Evolutionary conservation across 1,284 basidiomycete species (phyloP).

Genomic region (Vanrija pseudolonga): DNA sequence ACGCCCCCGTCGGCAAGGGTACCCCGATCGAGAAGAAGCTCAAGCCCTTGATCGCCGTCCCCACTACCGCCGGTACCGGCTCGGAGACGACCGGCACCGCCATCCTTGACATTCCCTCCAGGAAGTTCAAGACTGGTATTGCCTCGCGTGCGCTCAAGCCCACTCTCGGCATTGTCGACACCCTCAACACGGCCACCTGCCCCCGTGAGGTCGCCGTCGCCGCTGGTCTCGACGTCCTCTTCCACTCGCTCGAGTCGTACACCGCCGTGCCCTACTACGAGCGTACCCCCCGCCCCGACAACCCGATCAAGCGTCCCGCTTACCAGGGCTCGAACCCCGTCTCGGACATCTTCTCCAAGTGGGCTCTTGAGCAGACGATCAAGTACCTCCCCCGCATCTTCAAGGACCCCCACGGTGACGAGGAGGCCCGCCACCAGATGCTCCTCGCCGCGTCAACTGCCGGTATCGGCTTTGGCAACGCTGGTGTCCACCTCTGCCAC

Average conservation of each 20-base stretch:
- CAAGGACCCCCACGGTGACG: conserved; percentile 66
- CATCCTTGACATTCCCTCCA: conserved; percentile 79
- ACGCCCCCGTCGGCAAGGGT: conserved; percentile 92
- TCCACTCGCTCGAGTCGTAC: conserved; percentile 83
- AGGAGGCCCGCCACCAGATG: conserved; percentile 86
- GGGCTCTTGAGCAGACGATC: conserved; percentile 88
- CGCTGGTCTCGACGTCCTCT: conserved; percentile 86
- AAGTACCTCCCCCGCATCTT: conserved; percentile 85
- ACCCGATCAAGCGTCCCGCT: conserved; percentile 77
- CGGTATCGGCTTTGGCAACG: conserved; percentile 94
- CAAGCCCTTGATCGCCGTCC: conserved; percentile 84
- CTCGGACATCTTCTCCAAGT: conserved; percentile 91
- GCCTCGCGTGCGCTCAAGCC: conserved; percentile 88
- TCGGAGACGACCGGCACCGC: conserved; percentile 97
- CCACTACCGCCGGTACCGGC: conserved; percentile 93
- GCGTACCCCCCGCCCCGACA: conserved; percentile 78
- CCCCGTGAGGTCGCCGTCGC: conserved; percentile 82
- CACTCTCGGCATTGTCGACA: conserved; percentile 79
- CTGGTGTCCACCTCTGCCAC: conserved; percentile 77
- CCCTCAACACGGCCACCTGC: conserved; percentile 80
- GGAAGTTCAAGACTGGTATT: conserved; percentile 93
- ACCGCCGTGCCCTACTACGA: conserved; percentile 63
- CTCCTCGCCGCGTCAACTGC: conserved; percentile 62
- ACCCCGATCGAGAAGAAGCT: conserved; percentile 72
- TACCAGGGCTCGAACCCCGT: conserved; percentile 97